phyloP scores from a whole-genome alignment of 1,284 basidiomycete species.

The Grifola frondosa region DNA sequence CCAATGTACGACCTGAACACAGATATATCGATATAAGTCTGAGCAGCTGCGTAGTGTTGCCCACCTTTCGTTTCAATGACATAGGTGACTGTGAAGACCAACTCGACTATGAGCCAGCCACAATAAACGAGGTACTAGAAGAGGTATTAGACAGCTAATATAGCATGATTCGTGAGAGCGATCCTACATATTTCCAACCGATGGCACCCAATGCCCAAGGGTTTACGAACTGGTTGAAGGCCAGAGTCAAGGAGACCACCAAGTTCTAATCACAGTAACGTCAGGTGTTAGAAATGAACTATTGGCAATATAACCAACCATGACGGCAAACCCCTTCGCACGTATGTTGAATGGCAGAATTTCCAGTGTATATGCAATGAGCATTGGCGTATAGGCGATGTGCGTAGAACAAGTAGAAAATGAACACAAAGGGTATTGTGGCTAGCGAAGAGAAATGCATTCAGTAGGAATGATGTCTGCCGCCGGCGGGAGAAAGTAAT shows the following conservation, averaged over 20 bases:
- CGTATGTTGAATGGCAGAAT: conserved; percentile 68
- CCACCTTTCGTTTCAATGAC: conserved; percentile 54
- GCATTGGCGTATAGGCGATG: conserved; percentile 63
- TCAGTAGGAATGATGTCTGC: not conserved
- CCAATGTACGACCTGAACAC: conserved; percentile 53
- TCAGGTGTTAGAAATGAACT: not conserved
- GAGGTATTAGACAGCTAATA: conserved; percentile 5
- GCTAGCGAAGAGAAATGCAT: conserved; percentile 32
- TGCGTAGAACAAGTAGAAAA: conserved; percentile 71
- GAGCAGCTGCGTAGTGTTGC: not conserved
- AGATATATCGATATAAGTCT: conserved; percentile 4
- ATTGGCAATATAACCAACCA: conserved; percentile 40
- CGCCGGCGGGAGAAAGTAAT: not conserved
- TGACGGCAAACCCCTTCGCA: conserved; percentile 65
- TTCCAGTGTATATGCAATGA: conserved; percentile 65
- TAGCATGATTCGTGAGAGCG: conserved; percentile 1
- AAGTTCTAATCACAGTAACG: conserved; percentile 45
- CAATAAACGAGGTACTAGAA: conserved; percentile 56
- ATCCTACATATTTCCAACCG: conserved; percentile 61
- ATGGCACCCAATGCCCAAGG: conserved; percentile 67
- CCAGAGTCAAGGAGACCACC: conserved; percentile 52
- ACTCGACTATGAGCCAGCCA: conserved; percentile 58
- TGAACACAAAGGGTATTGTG: conserved; percentile 70
- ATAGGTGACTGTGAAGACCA: conserved; percentile 54
- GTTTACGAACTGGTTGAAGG: conserved; percentile 75